phyloP scores from a whole-genome alignment of 169 alveolate genomes.

The Eimeria mitis region DNA sequence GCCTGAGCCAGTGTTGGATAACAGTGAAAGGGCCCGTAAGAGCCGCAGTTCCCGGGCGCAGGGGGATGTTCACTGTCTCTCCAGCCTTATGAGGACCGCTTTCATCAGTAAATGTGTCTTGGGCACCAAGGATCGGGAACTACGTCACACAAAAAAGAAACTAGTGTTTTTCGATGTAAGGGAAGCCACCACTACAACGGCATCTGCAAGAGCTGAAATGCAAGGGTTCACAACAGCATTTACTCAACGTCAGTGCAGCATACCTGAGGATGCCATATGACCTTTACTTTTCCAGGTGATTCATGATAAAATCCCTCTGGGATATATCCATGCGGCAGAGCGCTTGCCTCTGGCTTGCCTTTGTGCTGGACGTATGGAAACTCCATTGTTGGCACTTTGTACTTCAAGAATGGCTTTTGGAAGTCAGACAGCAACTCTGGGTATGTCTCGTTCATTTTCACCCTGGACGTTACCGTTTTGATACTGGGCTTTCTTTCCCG shows the following conservation, averaged over 20 bases:
- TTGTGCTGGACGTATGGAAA: conserved; percentile 62
- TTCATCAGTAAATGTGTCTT: conserved; percentile 47
- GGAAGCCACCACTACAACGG: not conserved
- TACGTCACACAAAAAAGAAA: not conserved
- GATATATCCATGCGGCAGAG: conserved; percentile 31
- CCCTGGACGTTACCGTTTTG: conserved; percentile 45
- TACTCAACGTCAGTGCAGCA: not conserved
- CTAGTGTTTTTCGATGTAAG: not conserved
- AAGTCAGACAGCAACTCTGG: conserved; percentile 17
- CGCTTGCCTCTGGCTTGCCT: conserved; percentile 42
- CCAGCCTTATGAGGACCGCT: conserved; percentile 25
- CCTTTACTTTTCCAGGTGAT: conserved; percentile 10
- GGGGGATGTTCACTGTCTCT: conserved; percentile 20
- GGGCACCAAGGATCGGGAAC: conserved; percentile 52
- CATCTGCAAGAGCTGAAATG: not conserved
- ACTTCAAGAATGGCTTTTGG: conserved; percentile 49
- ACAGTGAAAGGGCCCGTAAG: conserved; percentile 53
- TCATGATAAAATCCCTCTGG: conserved; percentile 44
- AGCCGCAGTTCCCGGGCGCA: conserved; percentile 45
- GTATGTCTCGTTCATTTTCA: not conserved
- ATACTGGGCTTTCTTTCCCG: conserved; percentile 29
- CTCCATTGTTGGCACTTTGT: conserved; percentile 61
- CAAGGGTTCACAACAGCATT: not conserved
- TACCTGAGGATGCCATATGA: conserved; percentile 59
- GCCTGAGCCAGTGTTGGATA: conserved; percentile 28